Evolutionary conservation across 1,284 basidiomycete genomes (phyloP), one percentile per base, ranked within the genome.

Genomic region (Fomitopsis pinicola): DNA sequence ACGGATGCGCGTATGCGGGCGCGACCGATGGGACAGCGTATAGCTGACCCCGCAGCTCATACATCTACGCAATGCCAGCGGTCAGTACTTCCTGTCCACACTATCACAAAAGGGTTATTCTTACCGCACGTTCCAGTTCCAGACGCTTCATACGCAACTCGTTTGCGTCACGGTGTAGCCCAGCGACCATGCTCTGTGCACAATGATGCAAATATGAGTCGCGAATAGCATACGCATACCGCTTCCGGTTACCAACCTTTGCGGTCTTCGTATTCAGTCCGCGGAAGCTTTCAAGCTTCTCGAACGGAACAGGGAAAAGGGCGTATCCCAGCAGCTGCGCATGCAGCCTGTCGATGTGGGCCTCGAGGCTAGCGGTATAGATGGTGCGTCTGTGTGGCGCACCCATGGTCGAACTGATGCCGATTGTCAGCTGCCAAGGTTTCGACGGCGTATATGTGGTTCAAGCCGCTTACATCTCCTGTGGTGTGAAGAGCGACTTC

Each of bases 141-240:
- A 87, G 76, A 30, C 89, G 73, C 63, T 85, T 87, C 54, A 87
- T 69, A 61, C 83, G 84, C 9, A 82, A 73, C 8, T 83, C 74
- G 1, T 81, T 78, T 2, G 80, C 77, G 63, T 91, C 88, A 65
- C 87, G 80, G 57, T 89, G 85, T 3, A 91, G 77, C 17, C 85
- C 86, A 0, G 88, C 78, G 2, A 90, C 84, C 83, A 88, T 88
- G 64, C 87, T 88, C 88, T 90, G 66, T 14, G 26, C 6, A 38
- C 17, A 15, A 22, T 2, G 6, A 26, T 5, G 42, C 1, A 33
- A 22, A 30, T 4, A 33, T 50, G 3, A 57, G 55, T 15, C 42
- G 28, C 15, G 35, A 22, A 52, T 17, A 15, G 14, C 22, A 38
- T 4, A 12, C n/a, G 44, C 7, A 19, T 55, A 19, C 36, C n/a